Percentiles rank a stretch among this genome's conserved stretches.
phyloP scores from a whole-genome alignment of 2,329 filamentous ascomycete genomes.

The Colletotrichum musicola region DNA sequence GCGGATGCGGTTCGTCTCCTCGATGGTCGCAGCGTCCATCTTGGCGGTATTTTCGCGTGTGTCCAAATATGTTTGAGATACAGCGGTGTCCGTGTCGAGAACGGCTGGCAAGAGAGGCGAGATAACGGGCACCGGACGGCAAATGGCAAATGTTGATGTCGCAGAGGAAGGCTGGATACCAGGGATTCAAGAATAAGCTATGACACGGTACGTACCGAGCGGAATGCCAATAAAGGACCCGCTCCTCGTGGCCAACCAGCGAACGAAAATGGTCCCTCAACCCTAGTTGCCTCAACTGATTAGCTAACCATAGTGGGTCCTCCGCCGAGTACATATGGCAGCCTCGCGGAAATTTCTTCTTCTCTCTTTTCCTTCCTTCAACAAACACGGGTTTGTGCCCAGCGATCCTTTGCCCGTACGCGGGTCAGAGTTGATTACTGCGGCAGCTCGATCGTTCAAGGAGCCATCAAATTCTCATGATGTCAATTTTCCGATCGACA shows the following conservation, averaged over 20 bases:
- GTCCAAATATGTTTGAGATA: not conserved
- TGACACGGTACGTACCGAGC: too few species aligned
- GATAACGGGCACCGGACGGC: not conserved
- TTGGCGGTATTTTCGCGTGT: constrained; percentile 39
- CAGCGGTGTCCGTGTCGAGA: not conserved
- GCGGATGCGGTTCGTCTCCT: constrained; percentile 94
- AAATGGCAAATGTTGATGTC: not conserved
- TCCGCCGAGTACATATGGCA: constrained; percentile 36
- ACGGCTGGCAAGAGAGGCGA: not conserved
- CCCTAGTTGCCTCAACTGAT: constrained; percentile 4
- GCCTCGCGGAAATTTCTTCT: constrained; percentile 40
- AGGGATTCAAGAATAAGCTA: not conserved
- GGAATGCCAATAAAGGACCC: constrained; percentile 5
- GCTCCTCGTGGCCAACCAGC: constrained; percentile 36
- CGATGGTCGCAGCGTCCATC: constrained; percentile 81
- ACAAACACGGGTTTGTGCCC: constrained; percentile 85
- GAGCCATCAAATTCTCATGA: constrained; percentile 81
- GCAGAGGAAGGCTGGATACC: constrained; percentile 20
- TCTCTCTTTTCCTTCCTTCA: constrained; percentile 52
- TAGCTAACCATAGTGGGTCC: constrained; percentile 35
- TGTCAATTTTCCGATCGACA: constrained; percentile 95
- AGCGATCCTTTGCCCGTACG: constrained; percentile 75
- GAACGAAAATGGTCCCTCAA: constrained; percentile 25
- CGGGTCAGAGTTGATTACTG: constrained; percentile 81
- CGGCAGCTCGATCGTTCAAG: constrained; percentile 86